Base-by-base conservation (phyloP, 441 rosid species). In the Pelargonium citronellum region DNA sequence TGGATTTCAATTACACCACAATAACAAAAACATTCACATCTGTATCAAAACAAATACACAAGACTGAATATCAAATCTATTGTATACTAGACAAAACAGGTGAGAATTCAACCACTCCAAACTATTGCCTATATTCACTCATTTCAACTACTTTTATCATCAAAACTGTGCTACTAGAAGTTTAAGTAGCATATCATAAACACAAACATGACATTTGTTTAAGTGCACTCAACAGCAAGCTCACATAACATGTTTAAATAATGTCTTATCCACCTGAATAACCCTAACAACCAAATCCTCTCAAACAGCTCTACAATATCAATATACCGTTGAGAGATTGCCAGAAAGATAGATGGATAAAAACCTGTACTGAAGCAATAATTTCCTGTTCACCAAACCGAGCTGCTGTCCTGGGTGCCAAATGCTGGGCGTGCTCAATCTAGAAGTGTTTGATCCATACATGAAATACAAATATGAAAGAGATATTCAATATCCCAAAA, bases 351-450 rank as follows among this genome's bases (percentile, higher is more conserved):
- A n/a, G 71, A 44, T 57, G 13, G 55, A 64, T 68, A 60, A 75
- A 72, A 69, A 87, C 96, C 90, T 92, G 98, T 7, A 89, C 86
- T 43, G 97, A 93, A 71, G 92, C 96, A 76, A 89, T 74, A 72
- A 89, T 77, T 61, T 85, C 81, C 75, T 81, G 90, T 64, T 85
- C 80, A 73, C 97, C 94, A 70, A 93, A 91, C 74, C 85, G 84
- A n/a, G 69, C 78, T 15, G 83, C 85, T 75, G 89, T 75, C 71
- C 88, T 89, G 13, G 82, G 81, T 70, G 86, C 82, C 80, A 91
- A 80, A 84, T 93, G 96, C 77, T 91, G 98, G 19, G 91, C 96
- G 74, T 91, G 97, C 86, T 93, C 97, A 72, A 91, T 87, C 95
- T 89, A 75, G 71, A 67, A 73, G 44, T 20, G 67, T 43, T 68